Percentiles rank a stretch among this genome's conserved stretches.
phyloP scores from a whole-genome alignment of 2,329 filamentous ascomycete species.

The Diplodia mutila region DNA sequence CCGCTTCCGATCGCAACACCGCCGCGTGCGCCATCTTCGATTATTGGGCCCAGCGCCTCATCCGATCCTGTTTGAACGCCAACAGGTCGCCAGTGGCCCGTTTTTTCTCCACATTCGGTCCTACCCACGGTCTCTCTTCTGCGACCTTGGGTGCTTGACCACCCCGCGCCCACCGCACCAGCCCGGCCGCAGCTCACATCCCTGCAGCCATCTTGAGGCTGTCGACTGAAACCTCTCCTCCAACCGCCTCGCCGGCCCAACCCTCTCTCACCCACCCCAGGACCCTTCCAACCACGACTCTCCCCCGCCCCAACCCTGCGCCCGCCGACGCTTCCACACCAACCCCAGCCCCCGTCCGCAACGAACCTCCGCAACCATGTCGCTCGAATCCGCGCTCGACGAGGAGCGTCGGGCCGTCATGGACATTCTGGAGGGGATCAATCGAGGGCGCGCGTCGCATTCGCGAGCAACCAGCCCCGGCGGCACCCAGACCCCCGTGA shows the following conservation, averaged over 20 bases:
- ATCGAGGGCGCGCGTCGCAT: slow-evolving; percentile 21
- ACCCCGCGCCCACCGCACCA: slow-evolving; percentile 5
- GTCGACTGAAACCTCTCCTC: slow-evolving; percentile 18
- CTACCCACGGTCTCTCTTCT: slow-evolving; percentile 21
- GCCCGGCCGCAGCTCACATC: slow-evolving; percentile 19
- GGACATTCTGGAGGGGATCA: slow-evolving; percentile 63
- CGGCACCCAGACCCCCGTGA: slow-evolving; percentile 60
- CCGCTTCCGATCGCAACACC: no score
- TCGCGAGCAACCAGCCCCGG: slow-evolving; percentile 61
- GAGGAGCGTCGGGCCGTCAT: slow-evolving; percentile 77
- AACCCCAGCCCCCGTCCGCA: slow-evolving; percentile 18
- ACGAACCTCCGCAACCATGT: slow-evolving; percentile 57
- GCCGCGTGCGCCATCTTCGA: slow-evolving; percentile 1
- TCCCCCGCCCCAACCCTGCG: not conserved
- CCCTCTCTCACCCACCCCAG: not conserved
- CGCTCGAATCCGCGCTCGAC: slow-evolving; percentile 75
- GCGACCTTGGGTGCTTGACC: slow-evolving; percentile 15
- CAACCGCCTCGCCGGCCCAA: slow-evolving; percentile 15
- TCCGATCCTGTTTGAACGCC: not conserved
- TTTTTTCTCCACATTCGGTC: slow-evolving; percentile 25
- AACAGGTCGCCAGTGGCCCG: slow-evolving; percentile 14
- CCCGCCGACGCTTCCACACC: not conserved
- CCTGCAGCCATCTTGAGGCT: slow-evolving; percentile 23
- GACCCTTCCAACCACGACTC: not conserved
- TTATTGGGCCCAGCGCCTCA: not conserved